These are phyloP conservation scores for Sabuloglossum arenarium DNA, from an alignment of 495 filamentous ascomycete genomes.

Conservation along the genomic window DNA sequence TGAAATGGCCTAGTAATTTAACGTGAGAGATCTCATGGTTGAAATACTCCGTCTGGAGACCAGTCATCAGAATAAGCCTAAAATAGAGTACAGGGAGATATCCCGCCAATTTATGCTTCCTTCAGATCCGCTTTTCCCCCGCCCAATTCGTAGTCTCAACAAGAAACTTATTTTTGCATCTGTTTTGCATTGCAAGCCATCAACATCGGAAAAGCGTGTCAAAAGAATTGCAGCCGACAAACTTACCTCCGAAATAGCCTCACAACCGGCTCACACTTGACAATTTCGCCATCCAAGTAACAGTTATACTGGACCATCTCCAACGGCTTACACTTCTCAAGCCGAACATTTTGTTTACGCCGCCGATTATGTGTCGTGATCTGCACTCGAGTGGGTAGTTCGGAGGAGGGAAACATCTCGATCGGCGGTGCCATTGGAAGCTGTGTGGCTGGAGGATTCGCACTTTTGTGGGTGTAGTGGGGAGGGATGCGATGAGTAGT, in stretches of 20 bases:
- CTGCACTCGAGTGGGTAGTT: conserved; percentile 31
- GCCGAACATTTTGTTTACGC: conserved; percentile 30
- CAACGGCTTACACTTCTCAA: conserved; percentile 48
- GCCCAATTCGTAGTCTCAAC: conserved; percentile 6
- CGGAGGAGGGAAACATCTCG: conserved; percentile 29
- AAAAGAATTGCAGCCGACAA: neutral
- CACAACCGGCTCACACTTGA: conserved; percentile 53
- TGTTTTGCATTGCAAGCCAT: neutral
- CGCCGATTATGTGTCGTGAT: conserved; percentile 20
- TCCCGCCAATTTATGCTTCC: neutral
- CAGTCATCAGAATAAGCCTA: neutral
- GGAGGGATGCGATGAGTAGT: neutral
- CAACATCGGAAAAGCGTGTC: neutral
- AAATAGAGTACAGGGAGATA: neutral
- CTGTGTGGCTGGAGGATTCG: neutral
- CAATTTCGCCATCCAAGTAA: conserved; percentile 35
- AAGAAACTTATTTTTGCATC: conserved; percentile 4
- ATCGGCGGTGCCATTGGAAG: conserved; percentile 38
- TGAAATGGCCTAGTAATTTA: neutral
- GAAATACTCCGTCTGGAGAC: neutral
- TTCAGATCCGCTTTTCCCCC: neutral
- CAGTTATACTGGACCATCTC: conserved; percentile 74
- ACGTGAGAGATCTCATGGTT: neutral
- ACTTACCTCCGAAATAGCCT: conserved; percentile 63
- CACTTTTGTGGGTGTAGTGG: neutral